Evolutionary conservation across 169 alveolate species (phyloP).

Genomic region (Plasmodium ovale): DNA sequence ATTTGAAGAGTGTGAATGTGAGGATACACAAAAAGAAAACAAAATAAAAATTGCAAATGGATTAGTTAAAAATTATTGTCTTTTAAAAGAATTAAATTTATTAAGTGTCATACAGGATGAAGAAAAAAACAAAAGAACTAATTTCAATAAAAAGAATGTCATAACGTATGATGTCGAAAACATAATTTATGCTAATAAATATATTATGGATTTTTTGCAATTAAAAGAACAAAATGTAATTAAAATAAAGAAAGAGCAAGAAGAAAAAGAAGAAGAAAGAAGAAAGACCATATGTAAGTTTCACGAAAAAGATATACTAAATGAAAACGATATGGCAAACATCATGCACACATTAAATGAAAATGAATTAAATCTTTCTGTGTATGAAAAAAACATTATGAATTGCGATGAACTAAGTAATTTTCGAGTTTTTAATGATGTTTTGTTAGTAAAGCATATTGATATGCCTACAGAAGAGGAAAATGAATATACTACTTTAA

Average conservation of each 20-base stretch:
- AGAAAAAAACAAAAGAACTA: slow-evolving; percentile 6
- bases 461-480: slow-evolving; percentile 16
- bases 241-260: slow-evolving; percentile 7
- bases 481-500: neutral
- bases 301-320: slow-evolving; percentile 6
- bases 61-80: slow-evolving; percentile 66
- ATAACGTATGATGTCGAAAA: slow-evolving; percentile 18
- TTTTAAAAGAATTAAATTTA: slow-evolving; percentile 66
- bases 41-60: slow-evolving; percentile 60
- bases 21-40: slow-evolving; percentile 43
- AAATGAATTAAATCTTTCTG: slow-evolving; percentile 42
- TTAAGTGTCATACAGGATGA: slow-evolving; percentile 47
- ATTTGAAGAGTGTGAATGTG: slow-evolving; percentile 24
- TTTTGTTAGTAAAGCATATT: slow-evolving; percentile 20
- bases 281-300: neutral
- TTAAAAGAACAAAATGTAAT: slow-evolving; percentile 47
- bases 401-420: slow-evolving; percentile 25
- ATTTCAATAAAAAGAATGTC: neutral
- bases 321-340: slow-evolving; percentile 39
- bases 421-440: slow-evolving; percentile 21
- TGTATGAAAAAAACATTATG: slow-evolving; percentile 51
- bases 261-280: slow-evolving; percentile 6
- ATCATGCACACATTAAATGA: slow-evolving; percentile 31
- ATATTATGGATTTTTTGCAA: slow-evolving; percentile 33
- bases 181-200: slow-evolving; percentile 52